These are phyloP conservation scores for Acanthamoeba castellanii DNA, from an alignment of 208 protist species.

Conservation along the genomic window DNA sequence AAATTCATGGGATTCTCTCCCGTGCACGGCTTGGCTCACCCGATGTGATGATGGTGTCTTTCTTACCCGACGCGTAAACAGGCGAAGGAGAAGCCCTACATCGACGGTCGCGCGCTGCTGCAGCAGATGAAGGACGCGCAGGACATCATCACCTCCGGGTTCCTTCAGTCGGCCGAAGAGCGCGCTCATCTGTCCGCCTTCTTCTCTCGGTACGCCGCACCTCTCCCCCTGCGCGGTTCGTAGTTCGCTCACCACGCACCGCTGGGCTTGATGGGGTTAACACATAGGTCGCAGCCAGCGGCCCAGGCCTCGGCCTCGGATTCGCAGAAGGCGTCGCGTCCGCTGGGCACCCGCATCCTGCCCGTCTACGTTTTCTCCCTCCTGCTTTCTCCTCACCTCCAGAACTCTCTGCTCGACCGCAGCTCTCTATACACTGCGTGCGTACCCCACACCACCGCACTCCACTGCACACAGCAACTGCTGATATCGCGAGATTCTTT, in stretches of 20 bases:
- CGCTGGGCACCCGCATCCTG: slow-evolving; percentile 24
- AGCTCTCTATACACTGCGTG: slow-evolving; percentile 2
- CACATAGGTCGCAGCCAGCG: background rate
- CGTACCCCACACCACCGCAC: background rate
- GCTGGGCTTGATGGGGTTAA: too few relatives aligned
- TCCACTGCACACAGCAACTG: background rate
- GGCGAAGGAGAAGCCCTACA: slow-evolving; percentile 20
- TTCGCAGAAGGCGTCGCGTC: background rate
- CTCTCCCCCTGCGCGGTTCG: background rate
- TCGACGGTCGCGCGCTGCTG: slow-evolving; percentile 33
- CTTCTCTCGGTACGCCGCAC: background rate
- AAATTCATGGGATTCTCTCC: too few relatives aligned
- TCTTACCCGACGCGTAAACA: background rate
- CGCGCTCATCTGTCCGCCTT: background rate
- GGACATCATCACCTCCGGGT: slow-evolving; percentile 6
- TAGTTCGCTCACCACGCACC: background rate
- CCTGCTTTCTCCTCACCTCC: background rate
- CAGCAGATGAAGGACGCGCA: slow-evolving; percentile 30
- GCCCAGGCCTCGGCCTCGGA: background rate
- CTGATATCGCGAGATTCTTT: background rate
- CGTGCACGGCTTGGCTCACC: background rate
- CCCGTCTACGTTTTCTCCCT: slow-evolving; percentile 60
- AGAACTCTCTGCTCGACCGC: background rate
- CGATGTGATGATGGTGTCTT: background rate
- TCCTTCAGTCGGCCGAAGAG: background rate